Percentiles rank a stretch among this genome's conserved stretches.
Evolutionary conservation across 495 filamentous ascomycete genomes (phyloP).

Genomic region (Aspergillus hancockii): DNA sequence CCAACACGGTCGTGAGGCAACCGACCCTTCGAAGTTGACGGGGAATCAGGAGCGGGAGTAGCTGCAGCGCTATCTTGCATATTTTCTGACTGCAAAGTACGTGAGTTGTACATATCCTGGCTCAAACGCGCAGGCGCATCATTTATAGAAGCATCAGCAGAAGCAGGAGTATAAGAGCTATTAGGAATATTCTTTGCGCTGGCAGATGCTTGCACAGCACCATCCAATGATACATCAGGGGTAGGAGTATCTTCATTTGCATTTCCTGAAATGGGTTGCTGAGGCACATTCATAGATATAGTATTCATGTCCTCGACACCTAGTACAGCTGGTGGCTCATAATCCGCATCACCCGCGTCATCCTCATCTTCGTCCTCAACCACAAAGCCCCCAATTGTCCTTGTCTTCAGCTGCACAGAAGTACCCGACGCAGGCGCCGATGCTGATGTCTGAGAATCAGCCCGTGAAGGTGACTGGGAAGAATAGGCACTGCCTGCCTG

Average conservation of each 20-base stretch:
- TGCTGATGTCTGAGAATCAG: conserved; percentile 42
- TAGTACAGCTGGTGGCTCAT: conserved; percentile 56
- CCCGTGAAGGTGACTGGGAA: conserved; percentile 38
- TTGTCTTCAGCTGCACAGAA: conserved; percentile 54
- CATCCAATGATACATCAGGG: conserved; percentile 60
- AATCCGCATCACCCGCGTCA: conserved; percentile 52
- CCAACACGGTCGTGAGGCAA: conserved; percentile 78
- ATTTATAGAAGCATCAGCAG: conserved; percentile 48
- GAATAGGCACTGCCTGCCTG: conserved; percentile 27
- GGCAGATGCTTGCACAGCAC: conserved; percentile 54
- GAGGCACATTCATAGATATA: conserved; percentile 47
- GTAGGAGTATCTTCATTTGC: conserved; percentile 58
- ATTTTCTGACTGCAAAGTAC: conserved; percentile 36
- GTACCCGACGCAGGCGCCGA: conserved; percentile 36
- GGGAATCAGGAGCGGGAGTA: conserved; percentile 40
- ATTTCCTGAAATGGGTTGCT: conserved; percentile 56
- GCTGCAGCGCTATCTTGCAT: conserved; percentile 41
- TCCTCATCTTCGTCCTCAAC: conserved; percentile 69
- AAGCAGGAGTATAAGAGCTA: conserved; percentile 51
- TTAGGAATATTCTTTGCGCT: conserved; percentile 53
- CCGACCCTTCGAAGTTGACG: conserved; percentile 52
- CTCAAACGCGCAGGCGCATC: conserved; percentile 44
- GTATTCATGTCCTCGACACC: conserved; percentile 48
- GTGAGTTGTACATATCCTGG: conserved; percentile 46
- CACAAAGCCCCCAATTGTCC: conserved; percentile 78